Conservation (phyloP, 768 basidiomycete genomes). For the Xanthoconium stramineum region DNA sequence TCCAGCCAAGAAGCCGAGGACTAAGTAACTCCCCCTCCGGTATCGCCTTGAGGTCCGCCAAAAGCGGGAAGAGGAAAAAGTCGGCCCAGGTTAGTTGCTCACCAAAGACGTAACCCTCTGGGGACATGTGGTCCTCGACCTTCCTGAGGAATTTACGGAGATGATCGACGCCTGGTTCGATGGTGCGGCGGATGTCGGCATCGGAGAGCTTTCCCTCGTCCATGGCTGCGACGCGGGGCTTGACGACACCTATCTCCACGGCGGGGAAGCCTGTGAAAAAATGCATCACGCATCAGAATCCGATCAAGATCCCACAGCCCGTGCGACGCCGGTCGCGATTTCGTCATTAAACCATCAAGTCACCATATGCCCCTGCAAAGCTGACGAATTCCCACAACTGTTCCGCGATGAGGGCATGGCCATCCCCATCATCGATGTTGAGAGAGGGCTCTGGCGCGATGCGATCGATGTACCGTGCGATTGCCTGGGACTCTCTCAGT, state of each 20-base stretch:
- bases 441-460: constrained; percentile 28
- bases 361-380: constrained; percentile 25
- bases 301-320: not conserved
- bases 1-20: constrained; percentile 22
- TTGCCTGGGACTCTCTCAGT: constrained; percentile 29
- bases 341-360: not conserved
- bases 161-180: constrained; percentile 16
- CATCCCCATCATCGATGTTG: constrained; percentile 19
- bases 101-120: constrained; percentile 29
- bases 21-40: constrained; percentile 26
- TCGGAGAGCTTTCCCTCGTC: constrained; percentile 25
- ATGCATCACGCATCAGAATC: not conserved
- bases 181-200: constrained; percentile 17
- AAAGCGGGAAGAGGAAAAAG: constrained; percentile 32
- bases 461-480: constrained; percentile 30
- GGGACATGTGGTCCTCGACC: constrained; percentile 24
- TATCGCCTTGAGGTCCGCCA: constrained; percentile 28
- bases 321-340: too few relatives aligned
- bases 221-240: constrained; percentile 27
- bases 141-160: constrained; percentile 16
- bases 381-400: constrained; percentile 35
- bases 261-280: constrained; percentile 24
- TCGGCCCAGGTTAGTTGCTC: constrained; percentile 30
- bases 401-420: constrained; percentile 20
- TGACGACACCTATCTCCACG: constrained; percentile 31